These are phyloP conservation scores for Sapria himalayana DNA, from an alignment of 345 rosid genomes.

Conservation along the genomic window DNA sequence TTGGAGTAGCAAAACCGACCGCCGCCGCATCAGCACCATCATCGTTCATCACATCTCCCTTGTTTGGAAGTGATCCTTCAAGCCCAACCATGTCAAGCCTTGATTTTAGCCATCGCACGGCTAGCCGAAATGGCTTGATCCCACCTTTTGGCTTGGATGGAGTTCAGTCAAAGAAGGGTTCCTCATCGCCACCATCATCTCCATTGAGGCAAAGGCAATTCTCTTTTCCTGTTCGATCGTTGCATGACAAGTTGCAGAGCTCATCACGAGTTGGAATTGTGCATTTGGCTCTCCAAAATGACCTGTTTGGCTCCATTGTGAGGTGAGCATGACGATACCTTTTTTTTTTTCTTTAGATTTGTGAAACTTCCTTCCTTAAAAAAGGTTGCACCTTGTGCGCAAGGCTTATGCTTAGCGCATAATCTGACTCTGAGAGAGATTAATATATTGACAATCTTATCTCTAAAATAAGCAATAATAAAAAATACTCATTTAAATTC, in stretches of 20 bases:
- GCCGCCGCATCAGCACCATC: constrained; percentile 56
- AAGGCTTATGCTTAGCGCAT: too few relatives aligned
- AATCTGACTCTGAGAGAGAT: too few relatives aligned
- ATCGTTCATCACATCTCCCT: constrained; percentile 66
- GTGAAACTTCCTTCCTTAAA: too few relatives aligned
- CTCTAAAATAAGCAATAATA: too few relatives aligned
- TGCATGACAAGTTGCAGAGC: constrained; percentile 81
- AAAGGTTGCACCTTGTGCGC: too few relatives aligned
- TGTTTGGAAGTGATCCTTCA: constrained; percentile 85
- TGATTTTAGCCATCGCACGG: constrained; percentile 49
- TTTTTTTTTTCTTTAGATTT: constrained; percentile 2
- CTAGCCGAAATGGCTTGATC: constrained; percentile 64
- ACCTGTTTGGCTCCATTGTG: constrained; percentile 53
- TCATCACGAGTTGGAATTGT: constrained; percentile 81
- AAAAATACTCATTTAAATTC: too few relatives aligned
- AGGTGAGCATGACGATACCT: constrained; percentile 42
- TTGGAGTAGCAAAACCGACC: constrained; percentile 30
- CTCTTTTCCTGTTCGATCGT: constrained; percentile 47
- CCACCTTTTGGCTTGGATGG: constrained; percentile 94
- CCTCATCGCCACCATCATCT: constrained; percentile 52
- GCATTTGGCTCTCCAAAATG: constrained; percentile 83
- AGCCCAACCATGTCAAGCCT: constrained; percentile 83
- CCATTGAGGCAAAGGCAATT: constrained; percentile 50
- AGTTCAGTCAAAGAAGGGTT: constrained; percentile 31
- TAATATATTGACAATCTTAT: too few relatives aligned